These are phyloP conservation scores for Blastobotrys americana DNA, from an alignment of 805 yeast genomes.

Conservation along the genomic window DNA sequence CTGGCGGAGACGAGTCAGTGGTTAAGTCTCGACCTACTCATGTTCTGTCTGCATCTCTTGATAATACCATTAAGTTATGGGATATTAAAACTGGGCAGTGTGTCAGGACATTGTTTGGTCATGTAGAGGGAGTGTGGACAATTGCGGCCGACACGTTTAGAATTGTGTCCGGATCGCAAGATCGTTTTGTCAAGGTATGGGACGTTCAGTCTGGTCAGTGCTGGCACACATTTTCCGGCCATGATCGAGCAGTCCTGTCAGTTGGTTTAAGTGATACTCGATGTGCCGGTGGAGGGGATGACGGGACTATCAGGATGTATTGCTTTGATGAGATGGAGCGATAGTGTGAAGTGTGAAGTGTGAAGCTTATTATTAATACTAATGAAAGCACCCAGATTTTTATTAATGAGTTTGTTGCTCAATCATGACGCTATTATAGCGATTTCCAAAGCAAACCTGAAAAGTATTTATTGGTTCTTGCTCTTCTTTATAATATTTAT, in stretches of 20 bases:
- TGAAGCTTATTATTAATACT: no score
- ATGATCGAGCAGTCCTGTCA: conserved; percentile 45
- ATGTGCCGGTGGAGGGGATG: conserved; percentile 84
- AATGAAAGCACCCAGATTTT: no score
- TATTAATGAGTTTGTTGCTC: no score
- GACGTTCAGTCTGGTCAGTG: conserved; percentile 92
- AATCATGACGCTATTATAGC: no score
- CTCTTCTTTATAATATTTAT: no score
- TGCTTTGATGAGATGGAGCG: conserved; percentile 47
- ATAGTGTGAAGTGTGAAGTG: no score
- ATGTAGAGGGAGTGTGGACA: conserved; percentile 97
- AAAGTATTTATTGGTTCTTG: no score
- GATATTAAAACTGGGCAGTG: conserved; percentile 82
- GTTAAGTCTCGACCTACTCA: conserved; percentile 61
- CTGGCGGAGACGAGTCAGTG: conserved; percentile 15
- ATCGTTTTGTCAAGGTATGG: conserved; percentile 85
- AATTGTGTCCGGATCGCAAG: conserved; percentile 91
- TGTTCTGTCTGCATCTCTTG: conserved; percentile 77
- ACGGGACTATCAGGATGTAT: conserved; percentile 79
- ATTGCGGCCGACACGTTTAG: conserved; percentile 94
- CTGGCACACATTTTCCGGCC: conserved; percentile 84
- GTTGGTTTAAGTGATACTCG: conserved; percentile 86
- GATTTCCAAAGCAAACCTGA: no score
- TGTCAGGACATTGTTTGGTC: conserved; percentile 92
- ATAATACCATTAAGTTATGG: conserved; percentile 91